Conservation (phyloP, 2,329 filamentous ascomycete genomes). For the Huntiella bhutanensis region DNA sequence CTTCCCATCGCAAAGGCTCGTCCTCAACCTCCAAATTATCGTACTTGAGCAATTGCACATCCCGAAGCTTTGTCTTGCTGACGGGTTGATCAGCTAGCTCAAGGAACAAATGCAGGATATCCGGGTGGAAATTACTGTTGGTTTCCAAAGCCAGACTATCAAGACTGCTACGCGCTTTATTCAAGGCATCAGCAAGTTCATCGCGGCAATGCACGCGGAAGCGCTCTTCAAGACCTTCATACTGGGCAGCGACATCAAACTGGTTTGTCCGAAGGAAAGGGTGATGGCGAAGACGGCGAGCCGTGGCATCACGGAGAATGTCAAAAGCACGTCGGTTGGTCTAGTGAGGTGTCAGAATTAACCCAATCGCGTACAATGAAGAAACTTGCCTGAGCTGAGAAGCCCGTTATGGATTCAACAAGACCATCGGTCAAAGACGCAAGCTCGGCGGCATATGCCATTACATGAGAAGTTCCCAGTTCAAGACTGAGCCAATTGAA, state of each 20-base stretch:
- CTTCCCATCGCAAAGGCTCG: slow-evolving; percentile 50
- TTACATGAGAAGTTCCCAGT: slow-evolving; percentile 18
- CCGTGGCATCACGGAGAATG: slow-evolving; percentile 8
- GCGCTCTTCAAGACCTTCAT: slow-evolving; percentile 66
- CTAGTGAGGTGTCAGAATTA: slow-evolving; percentile 3
- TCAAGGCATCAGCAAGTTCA: slow-evolving; percentile 54
- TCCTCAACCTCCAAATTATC: slow-evolving; percentile 20
- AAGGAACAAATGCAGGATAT: slow-evolving; percentile 59
- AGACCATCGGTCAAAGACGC: slow-evolving; percentile 51
- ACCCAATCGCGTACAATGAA: slow-evolving; percentile 13
- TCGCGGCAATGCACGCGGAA: slow-evolving; percentile 68
- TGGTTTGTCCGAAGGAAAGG: slow-evolving; percentile 51
- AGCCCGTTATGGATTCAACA: slow-evolving; percentile 41
- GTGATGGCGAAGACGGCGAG: slow-evolving; percentile 29
- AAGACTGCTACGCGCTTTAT: slow-evolving; percentile 38
- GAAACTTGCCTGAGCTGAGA: slow-evolving; percentile 29
- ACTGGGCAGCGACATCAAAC: slow-evolving; percentile 46
- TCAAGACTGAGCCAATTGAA: no score
- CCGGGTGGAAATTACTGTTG: slow-evolving; percentile 51
- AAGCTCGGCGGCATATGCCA: slow-evolving; percentile 53
- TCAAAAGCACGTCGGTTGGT: slow-evolving; percentile 19
- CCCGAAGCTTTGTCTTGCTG: slow-evolving; percentile 45
- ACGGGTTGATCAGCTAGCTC: slow-evolving; percentile 66
- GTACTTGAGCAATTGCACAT: slow-evolving; percentile 32
- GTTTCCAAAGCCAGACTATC: slow-evolving; percentile 18